A percentile compares a stretch with the other conserved stretches of the same genome.
phyloP scores from a whole-genome alignment of 352 stramenopile species.

The Globisporangium paddicum region DNA sequence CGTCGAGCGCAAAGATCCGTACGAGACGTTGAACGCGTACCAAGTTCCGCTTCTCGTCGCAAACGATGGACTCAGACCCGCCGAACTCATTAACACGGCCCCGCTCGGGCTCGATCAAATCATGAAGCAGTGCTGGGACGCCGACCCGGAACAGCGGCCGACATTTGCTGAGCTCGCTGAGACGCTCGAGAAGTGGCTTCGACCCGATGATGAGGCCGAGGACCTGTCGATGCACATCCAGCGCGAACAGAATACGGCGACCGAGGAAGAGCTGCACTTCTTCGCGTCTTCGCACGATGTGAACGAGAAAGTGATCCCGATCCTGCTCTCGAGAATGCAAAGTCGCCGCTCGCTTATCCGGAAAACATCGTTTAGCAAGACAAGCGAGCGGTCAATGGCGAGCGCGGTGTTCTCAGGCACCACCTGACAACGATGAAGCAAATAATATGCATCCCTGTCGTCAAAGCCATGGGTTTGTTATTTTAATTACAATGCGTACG shows the following conservation, averaged over 20 bases:
- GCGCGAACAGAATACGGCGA: conserved; percentile 39
- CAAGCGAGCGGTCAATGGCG: conserved; percentile 4
- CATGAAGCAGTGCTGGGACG: conserved; percentile 76
- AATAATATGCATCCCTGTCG: not conserved
- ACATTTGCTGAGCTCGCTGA: conserved; percentile 55
- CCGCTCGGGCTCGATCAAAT: conserved; percentile 59
- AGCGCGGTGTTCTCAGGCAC: not conserved
- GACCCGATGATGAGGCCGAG: conserved; percentile 17
- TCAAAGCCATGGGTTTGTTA: not conserved
- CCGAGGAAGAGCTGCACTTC: conserved; percentile 39
- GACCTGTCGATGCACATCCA: conserved; percentile 55
- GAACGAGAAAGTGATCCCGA: conserved; percentile 59
- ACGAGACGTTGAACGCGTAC: conserved; percentile 69
- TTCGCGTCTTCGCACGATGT: conserved; percentile 62
- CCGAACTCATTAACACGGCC: conserved; percentile 37
- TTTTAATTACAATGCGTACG: not conserved
- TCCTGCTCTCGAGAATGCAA: conserved; percentile 31
- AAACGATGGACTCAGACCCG: conserved; percentile 59
- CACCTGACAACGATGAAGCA: not conserved
- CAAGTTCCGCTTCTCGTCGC: conserved; percentile 68
- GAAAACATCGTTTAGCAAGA: conserved; percentile 1
- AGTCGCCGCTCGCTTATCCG: conserved; percentile 19
- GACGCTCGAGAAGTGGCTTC: conserved; percentile 56
- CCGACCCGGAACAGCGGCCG: conserved; percentile 58
- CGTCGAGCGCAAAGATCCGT: conserved; percentile 66